A percentile compares a stretch with the other conserved stretches of the same genome.
phyloP scores from a whole-genome alignment of 2,329 filamentous ascomycete species.

The Fusarium transvaalense region DNA sequence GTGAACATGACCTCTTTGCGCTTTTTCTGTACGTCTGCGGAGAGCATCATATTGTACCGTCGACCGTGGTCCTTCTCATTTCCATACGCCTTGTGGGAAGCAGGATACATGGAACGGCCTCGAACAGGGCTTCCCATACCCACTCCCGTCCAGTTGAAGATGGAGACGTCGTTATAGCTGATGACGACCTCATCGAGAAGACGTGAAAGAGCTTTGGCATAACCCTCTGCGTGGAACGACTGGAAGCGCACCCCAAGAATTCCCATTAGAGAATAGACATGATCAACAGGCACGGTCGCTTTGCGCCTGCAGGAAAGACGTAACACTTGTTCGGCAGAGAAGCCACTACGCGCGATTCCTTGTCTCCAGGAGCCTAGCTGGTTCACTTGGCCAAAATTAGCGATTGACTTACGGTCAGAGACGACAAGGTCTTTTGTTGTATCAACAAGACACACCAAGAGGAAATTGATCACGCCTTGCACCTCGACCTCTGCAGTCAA shows the following conservation, averaged over 20 bases:
- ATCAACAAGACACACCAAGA: background rate
- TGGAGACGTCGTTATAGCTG: constrained; percentile 4
- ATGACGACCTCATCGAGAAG: constrained; percentile 4
- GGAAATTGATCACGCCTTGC: background rate
- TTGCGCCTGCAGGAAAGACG: background rate
- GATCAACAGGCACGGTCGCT: constrained; percentile 1
- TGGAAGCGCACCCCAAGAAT: constrained; percentile 8
- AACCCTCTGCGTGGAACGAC: constrained; percentile 2
- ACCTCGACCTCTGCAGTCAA: background rate
- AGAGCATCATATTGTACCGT: constrained; percentile 12
- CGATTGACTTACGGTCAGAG: background rate
- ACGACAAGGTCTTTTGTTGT: background rate
- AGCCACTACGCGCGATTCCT: background rate
- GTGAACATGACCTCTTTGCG: background rate
- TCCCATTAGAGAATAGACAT: constrained; percentile 11
- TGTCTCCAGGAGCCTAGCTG: constrained; percentile 2
- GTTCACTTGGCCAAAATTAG: background rate
- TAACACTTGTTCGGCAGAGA: background rate
- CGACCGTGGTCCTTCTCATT: background rate
- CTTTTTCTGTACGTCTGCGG: background rate
- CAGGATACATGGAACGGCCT: constrained; percentile 5
- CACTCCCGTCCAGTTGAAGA: constrained; percentile 3
- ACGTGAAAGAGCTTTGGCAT: background rate
- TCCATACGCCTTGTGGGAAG: background rate
- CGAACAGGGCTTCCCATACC: constrained; percentile 11